phyloP scores from a whole-genome alignment of 129 eudicot genomes.

The Lactuca saligna region DNA sequence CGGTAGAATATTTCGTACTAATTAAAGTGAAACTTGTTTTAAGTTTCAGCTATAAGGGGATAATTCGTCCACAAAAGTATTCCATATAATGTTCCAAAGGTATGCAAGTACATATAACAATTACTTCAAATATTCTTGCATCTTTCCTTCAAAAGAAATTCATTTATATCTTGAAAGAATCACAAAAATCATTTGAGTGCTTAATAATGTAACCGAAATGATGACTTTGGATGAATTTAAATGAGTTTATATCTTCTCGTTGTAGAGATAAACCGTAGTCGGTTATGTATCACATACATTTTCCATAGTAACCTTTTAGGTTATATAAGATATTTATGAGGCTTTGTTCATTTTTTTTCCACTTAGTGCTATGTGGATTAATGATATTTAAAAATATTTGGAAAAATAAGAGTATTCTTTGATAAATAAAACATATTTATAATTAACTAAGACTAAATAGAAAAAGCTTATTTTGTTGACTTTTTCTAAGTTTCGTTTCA shows the following conservation, averaged over 20 bases:
- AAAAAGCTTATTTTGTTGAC: not conserved
- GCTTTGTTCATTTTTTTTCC: not conserved
- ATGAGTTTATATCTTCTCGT: not conserved
- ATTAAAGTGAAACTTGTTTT: conserved; percentile 15
- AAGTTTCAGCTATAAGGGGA: conserved; percentile 13
- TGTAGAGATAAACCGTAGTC: not conserved
- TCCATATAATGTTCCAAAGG: conserved; percentile 28
- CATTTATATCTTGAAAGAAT: conserved; percentile 16
- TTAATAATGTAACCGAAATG: not conserved
- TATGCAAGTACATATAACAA: conserved; percentile 26
- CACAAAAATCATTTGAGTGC: conserved; percentile 5
- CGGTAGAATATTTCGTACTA: conserved; percentile 23
- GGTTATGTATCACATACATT: not conserved
- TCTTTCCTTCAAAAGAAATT: conserved; percentile 16
- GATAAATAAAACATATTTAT: not conserved
- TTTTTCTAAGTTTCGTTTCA: too few species aligned
- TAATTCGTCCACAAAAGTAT: conserved; percentile 15
- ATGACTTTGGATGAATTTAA: conserved; percentile 1
- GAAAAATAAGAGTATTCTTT: not conserved
- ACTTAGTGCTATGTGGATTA: too few species aligned
- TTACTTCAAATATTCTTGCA: conserved; percentile 25
- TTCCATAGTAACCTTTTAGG: not conserved
- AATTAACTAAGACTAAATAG: too few species aligned
- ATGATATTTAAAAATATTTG: not conserved
- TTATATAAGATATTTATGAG: not conserved